Conservation (phyloP, 306 rosid genomes). For the Betula pendula region DNA sequence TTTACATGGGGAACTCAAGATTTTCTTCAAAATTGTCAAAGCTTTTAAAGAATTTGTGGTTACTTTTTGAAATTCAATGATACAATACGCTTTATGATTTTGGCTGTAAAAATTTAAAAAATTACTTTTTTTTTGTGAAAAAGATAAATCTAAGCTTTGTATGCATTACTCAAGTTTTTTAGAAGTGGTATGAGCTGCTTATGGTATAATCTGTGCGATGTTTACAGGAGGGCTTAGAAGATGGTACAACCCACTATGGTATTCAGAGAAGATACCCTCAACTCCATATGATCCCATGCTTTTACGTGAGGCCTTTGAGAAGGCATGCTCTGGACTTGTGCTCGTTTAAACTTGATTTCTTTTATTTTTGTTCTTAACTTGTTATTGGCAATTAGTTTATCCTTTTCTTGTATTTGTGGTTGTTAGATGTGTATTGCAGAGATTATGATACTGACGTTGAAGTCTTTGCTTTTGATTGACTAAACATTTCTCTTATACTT, state of each 20-base stretch:
- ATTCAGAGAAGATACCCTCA: conserved; percentile 66
- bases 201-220: conserved; percentile 19
- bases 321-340: conserved; percentile 45
- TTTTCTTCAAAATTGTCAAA: not conserved
- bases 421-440: not conserved
- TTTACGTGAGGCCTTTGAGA: conserved; percentile 80
- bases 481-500: not conserved
- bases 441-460: not conserved
- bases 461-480: not conserved
- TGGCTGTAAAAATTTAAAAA: not conserved
- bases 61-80: conserved; percentile 6
- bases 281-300: conserved; percentile 60
- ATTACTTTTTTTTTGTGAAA: not conserved
- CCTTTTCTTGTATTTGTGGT: not conserved
- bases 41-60: not conserved
- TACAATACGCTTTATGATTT: not conserved
- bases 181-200: not conserved
- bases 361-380: not conserved
- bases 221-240: conserved; percentile 81
- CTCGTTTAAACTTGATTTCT: conserved; percentile 1
- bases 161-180: not conserved
- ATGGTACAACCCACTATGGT: conserved; percentile 98
- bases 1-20: conserved; percentile 6
- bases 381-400: not conserved
- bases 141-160: not conserved